phyloP scores from a whole-genome alignment of 2,329 filamentous ascomycete species.

The Saccharata proteae region DNA sequence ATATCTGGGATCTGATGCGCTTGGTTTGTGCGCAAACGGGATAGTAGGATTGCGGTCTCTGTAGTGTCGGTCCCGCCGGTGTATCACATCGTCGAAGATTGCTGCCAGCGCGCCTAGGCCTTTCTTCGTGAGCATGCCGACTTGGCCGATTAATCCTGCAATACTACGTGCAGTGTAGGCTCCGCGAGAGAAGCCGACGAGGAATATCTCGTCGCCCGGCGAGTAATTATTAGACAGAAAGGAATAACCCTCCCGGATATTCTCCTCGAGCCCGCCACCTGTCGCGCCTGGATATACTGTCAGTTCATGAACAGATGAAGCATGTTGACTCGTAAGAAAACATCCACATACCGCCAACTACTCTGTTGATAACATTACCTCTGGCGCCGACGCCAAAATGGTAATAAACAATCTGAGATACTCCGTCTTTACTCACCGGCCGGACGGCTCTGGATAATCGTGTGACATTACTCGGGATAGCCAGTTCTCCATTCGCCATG shows the following conservation, averaged over 20 bases:
- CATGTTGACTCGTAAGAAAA: neutral
- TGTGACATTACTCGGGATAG: conserved; percentile 28
- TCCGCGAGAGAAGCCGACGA: conserved; percentile 42
- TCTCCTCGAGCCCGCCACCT: conserved; percentile 21
- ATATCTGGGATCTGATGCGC: conserved; percentile 18
- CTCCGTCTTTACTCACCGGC: conserved; percentile 16
- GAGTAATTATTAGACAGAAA: conserved; percentile 52
- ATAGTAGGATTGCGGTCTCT: conserved; percentile 11
- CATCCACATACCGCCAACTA: conserved; percentile 7
- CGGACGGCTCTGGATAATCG: conserved; percentile 24
- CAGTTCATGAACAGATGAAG: neutral
- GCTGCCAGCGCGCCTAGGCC: conserved; percentile 11
- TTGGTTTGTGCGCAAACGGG: conserved; percentile 9
- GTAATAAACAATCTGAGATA: conserved; percentile 29
- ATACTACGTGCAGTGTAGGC: conserved; percentile 37
- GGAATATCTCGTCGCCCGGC: conserved; percentile 43
- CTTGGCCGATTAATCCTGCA: conserved; percentile 13
- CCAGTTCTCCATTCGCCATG: conserved; percentile 27
- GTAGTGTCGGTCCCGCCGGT: conserved; percentile 26
- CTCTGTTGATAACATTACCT: conserved; percentile 10
- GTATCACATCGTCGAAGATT: conserved; percentile 12
- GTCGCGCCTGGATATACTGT: conserved; percentile 12
- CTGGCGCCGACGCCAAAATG: conserved; percentile 28
- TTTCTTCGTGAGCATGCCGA: conserved; percentile 13
- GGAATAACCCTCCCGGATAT: conserved; percentile 50